These are phyloP conservation scores for Spathaspora sp. DNA, from an alignment of 1,139 yeast genomes.

Conservation along the genomic window DNA sequence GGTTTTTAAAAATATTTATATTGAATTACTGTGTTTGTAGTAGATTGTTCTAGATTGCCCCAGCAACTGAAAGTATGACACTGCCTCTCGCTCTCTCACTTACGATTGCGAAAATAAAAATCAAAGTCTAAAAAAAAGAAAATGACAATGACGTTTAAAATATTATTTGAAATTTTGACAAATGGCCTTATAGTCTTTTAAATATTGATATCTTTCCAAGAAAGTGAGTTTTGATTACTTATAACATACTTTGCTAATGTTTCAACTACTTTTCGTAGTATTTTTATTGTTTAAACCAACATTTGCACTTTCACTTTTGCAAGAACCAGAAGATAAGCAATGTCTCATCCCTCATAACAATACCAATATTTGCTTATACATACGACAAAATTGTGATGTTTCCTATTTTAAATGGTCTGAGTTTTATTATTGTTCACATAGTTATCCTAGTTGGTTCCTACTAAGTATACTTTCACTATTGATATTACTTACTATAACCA, in stretches of 20 bases:
- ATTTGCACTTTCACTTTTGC: background rate
- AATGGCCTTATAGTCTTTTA: background rate
- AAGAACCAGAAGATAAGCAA: constrained; percentile 6
- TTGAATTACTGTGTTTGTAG: too few species aligned
- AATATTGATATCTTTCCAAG: background rate
- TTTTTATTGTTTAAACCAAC: background rate
- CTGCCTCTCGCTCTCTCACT: too few species aligned
- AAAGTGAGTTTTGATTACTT: background rate
- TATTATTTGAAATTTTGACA: background rate
- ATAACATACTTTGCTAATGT: background rate
- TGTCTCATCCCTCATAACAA: constrained; percentile 8
- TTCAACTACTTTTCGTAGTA: background rate
- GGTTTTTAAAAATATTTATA: too few species aligned
- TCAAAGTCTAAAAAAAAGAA: too few species aligned
- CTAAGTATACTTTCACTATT: constrained; percentile 16
- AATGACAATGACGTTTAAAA: background rate
- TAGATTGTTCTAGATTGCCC: background rate
- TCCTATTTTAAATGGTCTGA: constrained; percentile 26
- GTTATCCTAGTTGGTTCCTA: constrained; percentile 15
- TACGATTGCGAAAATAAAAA: background rate
- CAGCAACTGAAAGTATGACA: too few species aligned
- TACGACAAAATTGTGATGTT: constrained; percentile 24
- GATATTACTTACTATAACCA: constrained; percentile 17
- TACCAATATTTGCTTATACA: constrained; percentile 19
- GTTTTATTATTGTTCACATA: constrained; percentile 25